Evolutionary conservation across 257 asterid species (phyloP).

Genomic region (Paraleonurus japonicus): DNA sequence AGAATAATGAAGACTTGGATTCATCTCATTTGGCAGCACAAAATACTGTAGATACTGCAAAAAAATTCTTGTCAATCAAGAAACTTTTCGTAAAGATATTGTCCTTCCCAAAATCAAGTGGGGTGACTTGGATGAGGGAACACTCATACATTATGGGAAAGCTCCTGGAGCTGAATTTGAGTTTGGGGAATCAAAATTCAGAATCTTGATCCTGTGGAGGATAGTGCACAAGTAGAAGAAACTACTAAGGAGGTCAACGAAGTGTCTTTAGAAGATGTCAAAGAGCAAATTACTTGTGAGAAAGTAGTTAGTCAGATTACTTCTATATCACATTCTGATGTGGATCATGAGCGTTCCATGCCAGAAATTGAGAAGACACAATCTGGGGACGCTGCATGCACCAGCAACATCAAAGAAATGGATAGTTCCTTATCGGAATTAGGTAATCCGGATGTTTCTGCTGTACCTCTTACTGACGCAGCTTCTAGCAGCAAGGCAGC

Average conservation of each 20-base stretch:
- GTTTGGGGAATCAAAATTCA: slow-evolving; percentile 39
- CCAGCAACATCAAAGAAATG: slow-evolving; percentile 36
- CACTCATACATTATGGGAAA: slow-evolving; percentile 55
- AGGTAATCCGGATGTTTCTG: slow-evolving; percentile 28
- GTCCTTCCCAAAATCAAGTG: slow-evolving; percentile 73
- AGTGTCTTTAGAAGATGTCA: slow-evolving; percentile 53
- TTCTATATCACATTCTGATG: slow-evolving; percentile 26
- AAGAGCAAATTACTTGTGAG: slow-evolving; percentile 44
- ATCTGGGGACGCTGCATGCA: slow-evolving; percentile 24
- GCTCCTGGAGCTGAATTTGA: slow-evolving; percentile 44
- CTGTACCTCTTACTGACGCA: slow-evolving; percentile 24
- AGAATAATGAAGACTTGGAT: slow-evolving; percentile 37
- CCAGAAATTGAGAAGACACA: slow-evolving; percentile 27
- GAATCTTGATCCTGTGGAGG: slow-evolving; percentile 25
- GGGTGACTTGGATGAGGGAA: slow-evolving; percentile 93
- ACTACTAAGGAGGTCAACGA: slow-evolving; percentile 41
- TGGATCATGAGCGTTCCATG: slow-evolving; percentile 32
- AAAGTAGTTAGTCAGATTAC: slow-evolving; percentile 36
- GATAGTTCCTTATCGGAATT: slow-evolving; percentile 15
- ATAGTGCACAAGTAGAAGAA: slow-evolving; percentile 28
- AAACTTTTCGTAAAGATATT: slow-evolving; percentile 33
- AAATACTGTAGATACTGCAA: slow-evolving; percentile 27
- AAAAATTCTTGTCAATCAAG: slow-evolving; percentile 38
- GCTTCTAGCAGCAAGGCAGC: slow-evolving; percentile 28
- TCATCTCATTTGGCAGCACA: slow-evolving; percentile 31